Evolutionary conservation across 306 rosid species (phyloP), one percentile per base, ranked within the genome.

Genomic region (Mimosa bimucronata): DNA sequence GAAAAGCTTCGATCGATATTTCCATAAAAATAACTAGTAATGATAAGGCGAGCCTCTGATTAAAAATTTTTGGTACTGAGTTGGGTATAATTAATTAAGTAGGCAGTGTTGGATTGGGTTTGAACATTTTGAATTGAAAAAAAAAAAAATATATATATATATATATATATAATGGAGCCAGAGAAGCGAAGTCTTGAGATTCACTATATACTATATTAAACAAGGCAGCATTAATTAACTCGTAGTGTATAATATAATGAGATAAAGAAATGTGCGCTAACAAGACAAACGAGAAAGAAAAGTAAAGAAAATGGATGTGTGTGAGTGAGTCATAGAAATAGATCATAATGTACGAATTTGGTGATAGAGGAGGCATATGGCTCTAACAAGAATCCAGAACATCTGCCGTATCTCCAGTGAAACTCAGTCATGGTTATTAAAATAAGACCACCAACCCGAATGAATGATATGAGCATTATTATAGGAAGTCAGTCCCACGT

Each of bases 331-430:
- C 6, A 11, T 2, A 42, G 55, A 19, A 48, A 48, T 48, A 45
- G 55, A 14, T 16, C 5, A 2, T n/a, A 21, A 2, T n/a, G 28
- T n/a, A 57, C 8, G 15, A 55, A 68, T 28, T 57, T n/a, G 46
- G 46, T 58, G 12, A 29, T 29, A 9, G 19, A 42, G 46, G 8
- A 42, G 25, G 74, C 74, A 70, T 37, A 10, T 10, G 30, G 1
- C 19, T 38, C 73, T 71, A 58, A 55, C 82, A 65, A 72, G 52
- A 14, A 45, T 77, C 80, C 82, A 84, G 19, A 84, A 85, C 88
- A 85, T 85, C 64, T 55, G 82, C 81, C 85, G 78, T 68, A 78
- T 85, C 83, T 74, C 79, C 78, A 48, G 88, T 65, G 66, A 66
- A 67, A 29, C 74, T 71, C 48, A 66, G 75, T 66, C 75, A 30